These are phyloP conservation scores for Kregervanrija fluxuum DNA, from an alignment of 805 yeast species.

Conservation along the genomic window DNA sequence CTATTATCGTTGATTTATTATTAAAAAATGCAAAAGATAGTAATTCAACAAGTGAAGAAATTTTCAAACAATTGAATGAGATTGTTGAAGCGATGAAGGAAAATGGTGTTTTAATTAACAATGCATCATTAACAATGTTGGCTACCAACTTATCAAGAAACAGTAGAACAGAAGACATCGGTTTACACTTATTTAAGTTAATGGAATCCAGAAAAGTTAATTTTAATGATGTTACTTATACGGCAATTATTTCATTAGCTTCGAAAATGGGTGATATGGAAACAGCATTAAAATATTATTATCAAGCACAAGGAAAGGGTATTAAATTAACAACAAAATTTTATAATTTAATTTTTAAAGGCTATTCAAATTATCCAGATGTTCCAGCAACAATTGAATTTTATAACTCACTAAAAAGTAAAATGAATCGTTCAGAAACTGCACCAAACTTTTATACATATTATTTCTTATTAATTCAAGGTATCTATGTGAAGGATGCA, in stretches of 20 bases:
- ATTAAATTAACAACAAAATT: conserved; percentile 31
- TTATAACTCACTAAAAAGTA: conserved; percentile 28
- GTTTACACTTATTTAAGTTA: conserved; percentile 39
- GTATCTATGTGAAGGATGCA: conserved; percentile 25
- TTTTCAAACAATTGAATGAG: conserved; percentile 22
- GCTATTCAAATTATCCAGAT: conserved; percentile 33
- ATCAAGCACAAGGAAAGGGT: conserved; percentile 28
- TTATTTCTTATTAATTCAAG: conserved; percentile 38
- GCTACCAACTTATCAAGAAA: conserved; percentile 46
- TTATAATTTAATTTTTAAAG: conserved; percentile 42
- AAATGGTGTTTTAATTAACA: conserved; percentile 32
- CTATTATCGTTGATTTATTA: conserved; percentile 48
- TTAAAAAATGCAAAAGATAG: conserved; percentile 44
- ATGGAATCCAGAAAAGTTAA: conserved; percentile 29
- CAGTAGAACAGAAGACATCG: conserved; percentile 41
- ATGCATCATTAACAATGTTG: conserved; percentile 42
- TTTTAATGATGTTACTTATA: conserved; percentile 32
- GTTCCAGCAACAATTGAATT: conserved; percentile 33
- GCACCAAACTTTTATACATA: conserved; percentile 45
- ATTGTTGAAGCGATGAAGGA: conserved; percentile 33
- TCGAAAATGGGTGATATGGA: conserved; percentile 33
- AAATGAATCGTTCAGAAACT: conserved; percentile 10
- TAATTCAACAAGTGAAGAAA: conserved; percentile 27
- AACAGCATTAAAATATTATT: conserved; percentile 36
- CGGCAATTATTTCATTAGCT: conserved; percentile 43